Conservation (phyloP, 139 green algal species). For the Chlorella vulgaris region DNA sequence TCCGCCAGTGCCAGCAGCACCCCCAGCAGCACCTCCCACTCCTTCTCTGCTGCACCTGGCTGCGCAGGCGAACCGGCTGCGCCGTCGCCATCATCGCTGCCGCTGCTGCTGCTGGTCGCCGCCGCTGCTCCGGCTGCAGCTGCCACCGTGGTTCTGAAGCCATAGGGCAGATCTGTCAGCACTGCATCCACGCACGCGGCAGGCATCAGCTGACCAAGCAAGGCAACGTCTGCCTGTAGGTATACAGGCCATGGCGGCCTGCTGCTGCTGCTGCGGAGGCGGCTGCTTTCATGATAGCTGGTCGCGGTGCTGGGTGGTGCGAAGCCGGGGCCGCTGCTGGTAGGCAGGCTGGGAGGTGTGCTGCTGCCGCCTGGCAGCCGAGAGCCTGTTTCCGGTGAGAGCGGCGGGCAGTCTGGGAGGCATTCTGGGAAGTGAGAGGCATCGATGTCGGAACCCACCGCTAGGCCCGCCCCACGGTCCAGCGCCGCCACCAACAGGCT, state of each 20-base stretch:
- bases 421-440: background rate
- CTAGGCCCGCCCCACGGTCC: background rate
- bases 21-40: constrained; percentile 16
- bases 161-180: constrained; percentile 21
- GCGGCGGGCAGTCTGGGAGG: background rate
- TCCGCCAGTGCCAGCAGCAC: constrained; percentile 5
- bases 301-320: background rate
- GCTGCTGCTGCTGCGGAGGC: background rate
- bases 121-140: background rate
- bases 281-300: background rate
- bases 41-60: background rate
- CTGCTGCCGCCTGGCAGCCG: background rate
- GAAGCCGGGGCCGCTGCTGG: background rate
- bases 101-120: background rate
- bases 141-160: constrained; percentile 11
- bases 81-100: background rate
- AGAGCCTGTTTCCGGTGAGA: background rate
- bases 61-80: background rate
- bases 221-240: background rate
- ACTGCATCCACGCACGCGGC: background rate
- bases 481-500: constrained; percentile 19
- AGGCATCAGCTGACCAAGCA: background rate
- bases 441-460: constrained; percentile 1
- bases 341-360: background rate
- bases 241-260: background rate